Percentiles rank a stretch among this genome's conserved stretches.
Conservation (phyloP, 2,329 filamentous ascomycete genomes). For the Rutstroemia sydowiana region DNA sequence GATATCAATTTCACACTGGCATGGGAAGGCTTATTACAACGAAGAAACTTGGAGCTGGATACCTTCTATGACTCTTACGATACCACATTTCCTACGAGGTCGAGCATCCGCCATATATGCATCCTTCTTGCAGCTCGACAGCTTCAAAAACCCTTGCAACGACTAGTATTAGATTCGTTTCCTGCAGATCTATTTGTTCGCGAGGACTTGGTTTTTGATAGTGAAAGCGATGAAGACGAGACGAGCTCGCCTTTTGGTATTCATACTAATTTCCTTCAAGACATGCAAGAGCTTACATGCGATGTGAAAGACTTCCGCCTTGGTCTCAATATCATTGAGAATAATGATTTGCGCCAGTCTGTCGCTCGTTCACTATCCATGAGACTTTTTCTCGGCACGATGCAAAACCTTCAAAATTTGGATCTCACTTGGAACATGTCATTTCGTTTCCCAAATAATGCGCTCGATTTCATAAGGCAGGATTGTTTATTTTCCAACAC, state of each 20-base stretch:
- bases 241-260: background rate
- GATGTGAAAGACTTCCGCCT: background rate
- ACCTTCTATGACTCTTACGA: constrained; percentile 3
- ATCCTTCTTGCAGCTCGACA: constrained; percentile 1
- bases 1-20: constrained; percentile 1
- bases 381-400: background rate
- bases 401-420: background rate
- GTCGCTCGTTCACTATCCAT: background rate
- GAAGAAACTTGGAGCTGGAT: constrained; percentile 1
- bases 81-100: constrained; percentile 4
- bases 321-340: background rate
- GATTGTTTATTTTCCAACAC: background rate
- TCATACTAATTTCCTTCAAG: background rate
- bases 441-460: background rate
- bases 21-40: background rate
- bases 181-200: constrained; percentile 1
- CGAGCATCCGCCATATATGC: background rate
- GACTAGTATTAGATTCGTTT: background rate
- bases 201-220: background rate
- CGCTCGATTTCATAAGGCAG: background rate
- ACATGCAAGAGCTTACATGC: background rate
- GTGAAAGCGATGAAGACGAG: background rate
- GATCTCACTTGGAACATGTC: constrained; percentile 1
- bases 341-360: background rate
- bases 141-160: background rate